Evolutionary conservation across 768 basidiomycete species (phyloP).

Genomic region (Suillus sp.): DNA sequence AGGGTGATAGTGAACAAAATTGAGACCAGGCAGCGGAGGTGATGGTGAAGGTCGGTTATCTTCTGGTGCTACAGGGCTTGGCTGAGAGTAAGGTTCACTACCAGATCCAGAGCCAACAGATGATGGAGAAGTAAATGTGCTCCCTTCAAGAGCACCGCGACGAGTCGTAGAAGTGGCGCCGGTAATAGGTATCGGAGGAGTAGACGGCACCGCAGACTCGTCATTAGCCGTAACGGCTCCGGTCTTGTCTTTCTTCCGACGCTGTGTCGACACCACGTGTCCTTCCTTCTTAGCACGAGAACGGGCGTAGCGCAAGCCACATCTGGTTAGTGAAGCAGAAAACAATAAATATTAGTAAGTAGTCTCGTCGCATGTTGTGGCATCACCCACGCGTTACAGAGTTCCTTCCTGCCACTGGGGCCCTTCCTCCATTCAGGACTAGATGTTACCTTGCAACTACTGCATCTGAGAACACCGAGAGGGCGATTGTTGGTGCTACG

Average conservation of each 20-base stretch:
- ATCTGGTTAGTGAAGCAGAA: conserved; percentile 46
- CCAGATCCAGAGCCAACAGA: conserved; percentile 59
- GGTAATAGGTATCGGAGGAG: conserved; percentile 38
- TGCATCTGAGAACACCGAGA: conserved; percentile 69
- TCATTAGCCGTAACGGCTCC: conserved; percentile 29
- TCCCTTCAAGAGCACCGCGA: conserved; percentile 48
- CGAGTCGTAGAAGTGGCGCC: conserved; percentile 51
- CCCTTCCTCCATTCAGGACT: conserved; percentile 95
- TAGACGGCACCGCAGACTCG: conserved; percentile 18
- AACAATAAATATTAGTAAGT: conserved; percentile 18
- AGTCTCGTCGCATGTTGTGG: conserved; percentile 16
- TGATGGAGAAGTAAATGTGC: conserved; percentile 47
- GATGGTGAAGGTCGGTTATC: conserved; percentile 63
- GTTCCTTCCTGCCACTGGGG: conserved; percentile 85
- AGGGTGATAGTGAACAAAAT: conserved; percentile 60
- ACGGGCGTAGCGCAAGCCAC: conserved; percentile 84
- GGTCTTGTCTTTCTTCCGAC: conserved; percentile 64
- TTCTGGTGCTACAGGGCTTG: conserved; percentile 41
- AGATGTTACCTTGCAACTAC: conserved; percentile 76
- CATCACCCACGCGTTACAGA: conserved; percentile 84
- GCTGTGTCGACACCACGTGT: conserved; percentile 47
- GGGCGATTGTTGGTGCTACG: conserved; percentile 61
- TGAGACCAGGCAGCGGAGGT: conserved; percentile 57
- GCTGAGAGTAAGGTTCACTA: conserved; percentile 55
- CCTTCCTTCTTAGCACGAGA: conserved; percentile 90